Evolutionary conservation across 768 basidiomycete species (phyloP).

Genomic region (Stropharia rugosoannulata): DNA sequence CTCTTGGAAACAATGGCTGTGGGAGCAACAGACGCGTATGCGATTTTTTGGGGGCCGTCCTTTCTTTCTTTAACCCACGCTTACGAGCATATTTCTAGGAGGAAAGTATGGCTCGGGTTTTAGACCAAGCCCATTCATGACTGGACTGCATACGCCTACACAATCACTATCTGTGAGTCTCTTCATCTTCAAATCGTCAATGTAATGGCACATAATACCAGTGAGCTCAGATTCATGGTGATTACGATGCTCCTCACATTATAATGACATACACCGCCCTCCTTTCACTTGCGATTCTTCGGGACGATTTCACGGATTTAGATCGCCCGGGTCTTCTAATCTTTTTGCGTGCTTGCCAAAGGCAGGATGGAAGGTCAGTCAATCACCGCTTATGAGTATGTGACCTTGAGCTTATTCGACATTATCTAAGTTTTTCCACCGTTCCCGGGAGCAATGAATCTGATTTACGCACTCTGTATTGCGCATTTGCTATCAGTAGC

Average conservation of each 20-base stretch:
- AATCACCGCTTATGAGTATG: neutral
- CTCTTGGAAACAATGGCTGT: constrained; percentile 82
- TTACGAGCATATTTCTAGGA: constrained; percentile 29
- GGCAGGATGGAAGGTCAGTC: constrained; percentile 77
- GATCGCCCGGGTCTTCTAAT: constrained; percentile 64
- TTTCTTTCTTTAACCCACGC: neutral
- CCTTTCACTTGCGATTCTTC: constrained; percentile 77
- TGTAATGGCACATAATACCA: too few species aligned
- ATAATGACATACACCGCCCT: constrained; percentile 95
- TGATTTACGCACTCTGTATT: constrained; percentile 84
- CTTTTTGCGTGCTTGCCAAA: constrained; percentile 75
- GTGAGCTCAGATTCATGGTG: constrained; percentile 23
- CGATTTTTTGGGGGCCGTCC: constrained; percentile 34
- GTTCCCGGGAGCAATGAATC: constrained; percentile 68
- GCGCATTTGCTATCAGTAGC: constrained; percentile 79
- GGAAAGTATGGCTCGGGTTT: constrained; percentile 69
- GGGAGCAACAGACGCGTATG: constrained; percentile 63
- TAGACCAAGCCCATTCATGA: constrained; percentile 74
- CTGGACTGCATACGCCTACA: constrained; percentile 17
- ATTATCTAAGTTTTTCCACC: constrained; percentile 60
- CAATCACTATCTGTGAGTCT: constrained; percentile 11
- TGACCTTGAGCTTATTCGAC: neutral
- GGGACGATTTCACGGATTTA: constrained; percentile 78
- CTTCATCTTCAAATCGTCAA: neutral
- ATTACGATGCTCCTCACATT: constrained; percentile 74